Evolutionary conservation across 2,329 filamentous ascomycete genomes (phyloP), one percentile per base, ranked within the genome.

Genomic region (Xylaria sp.): DNA sequence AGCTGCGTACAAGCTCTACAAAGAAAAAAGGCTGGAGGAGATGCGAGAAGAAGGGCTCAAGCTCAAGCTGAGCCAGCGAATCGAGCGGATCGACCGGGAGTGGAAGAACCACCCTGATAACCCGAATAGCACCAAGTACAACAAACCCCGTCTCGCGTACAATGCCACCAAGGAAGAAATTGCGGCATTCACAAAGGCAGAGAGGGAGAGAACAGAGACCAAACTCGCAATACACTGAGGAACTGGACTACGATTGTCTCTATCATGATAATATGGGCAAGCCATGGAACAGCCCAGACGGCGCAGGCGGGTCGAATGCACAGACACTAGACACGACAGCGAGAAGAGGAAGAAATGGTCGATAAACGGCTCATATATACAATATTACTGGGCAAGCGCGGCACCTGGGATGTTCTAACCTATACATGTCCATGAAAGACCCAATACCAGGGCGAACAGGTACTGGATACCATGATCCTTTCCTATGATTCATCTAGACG

Each of bases 21-120:
- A 97, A 82, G 93, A 94, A 80, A 84, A 91, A 30, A 85, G 95
- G 65, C 82, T 97, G 73, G 86, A 89, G 2, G 94, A 98, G 85
- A 93, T 97, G 87, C 92, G 95, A 77, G 83, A 88, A 63, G 94
- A 97, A 79, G 92, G 91, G 61, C 89, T 83, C 73, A 86, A 93
- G 0, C 80, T 98, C 77, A 85, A 94, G 65, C 84, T 92, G 74
- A 89, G 97, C 74, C 94, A 97, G 86, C 91, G 92, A 81, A 90
- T 94, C 76, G 92, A 95, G 71, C 86, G 90, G 77, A 92, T 97
- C 73, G 82, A 88, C 70, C 97, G 97, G 85, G 96, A 98, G 83
- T 99, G 98, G 80, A 92, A 97, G 81, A 97, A 93, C 85, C 92
- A 92, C 76, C 91, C 93, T 1, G 95, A 98, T 75, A 99, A 99